phyloP scores from a whole-genome alignment of 352 stramenopile species.

The Saprolegnia parasitica region DNA sequence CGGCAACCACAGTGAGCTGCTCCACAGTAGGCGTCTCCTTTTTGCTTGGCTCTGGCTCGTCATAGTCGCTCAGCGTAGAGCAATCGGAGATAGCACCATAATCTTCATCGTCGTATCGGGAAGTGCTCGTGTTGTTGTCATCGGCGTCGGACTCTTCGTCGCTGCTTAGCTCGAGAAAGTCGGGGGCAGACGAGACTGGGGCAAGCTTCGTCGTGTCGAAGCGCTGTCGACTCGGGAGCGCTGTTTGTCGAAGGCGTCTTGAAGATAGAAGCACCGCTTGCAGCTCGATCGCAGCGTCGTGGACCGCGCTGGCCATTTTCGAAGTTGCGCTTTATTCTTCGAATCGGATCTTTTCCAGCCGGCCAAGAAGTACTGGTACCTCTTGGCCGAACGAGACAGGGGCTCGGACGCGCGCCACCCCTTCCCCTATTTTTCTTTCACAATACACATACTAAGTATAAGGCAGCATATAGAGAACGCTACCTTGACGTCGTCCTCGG shows the following conservation, averaged over 20 bases:
- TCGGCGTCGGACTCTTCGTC: slow-evolving; percentile 1
- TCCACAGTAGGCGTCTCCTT: neutral
- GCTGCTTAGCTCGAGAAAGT: slow-evolving; percentile 3
- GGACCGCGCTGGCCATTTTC: neutral
- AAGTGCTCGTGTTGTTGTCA: neutral
- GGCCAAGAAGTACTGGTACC: too few species aligned
- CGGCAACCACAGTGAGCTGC: neutral
- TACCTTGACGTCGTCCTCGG: too few species aligned
- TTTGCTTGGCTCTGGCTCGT: slow-evolving; percentile 12
- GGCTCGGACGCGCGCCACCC: too few species aligned
- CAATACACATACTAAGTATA: too few species aligned
- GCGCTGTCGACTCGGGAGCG: neutral
- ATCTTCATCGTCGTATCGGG: neutral
- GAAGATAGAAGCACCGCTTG: slow-evolving; percentile 6
- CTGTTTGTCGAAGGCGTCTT: neutral
- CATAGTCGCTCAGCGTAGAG: slow-evolving; percentile 4
- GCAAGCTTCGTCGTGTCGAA: neutral
- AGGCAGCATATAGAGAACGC: too few species aligned
- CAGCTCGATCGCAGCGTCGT: neutral
- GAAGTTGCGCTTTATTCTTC: neutral
- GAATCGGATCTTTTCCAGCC: neutral
- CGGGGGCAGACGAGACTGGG: neutral
- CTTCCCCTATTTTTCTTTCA: too few species aligned
- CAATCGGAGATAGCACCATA: neutral
- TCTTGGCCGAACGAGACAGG: too few species aligned